Base-by-base conservation (phyloP, 805 yeast genomes). In the Metahyphopichia silvanorum region DNA sequence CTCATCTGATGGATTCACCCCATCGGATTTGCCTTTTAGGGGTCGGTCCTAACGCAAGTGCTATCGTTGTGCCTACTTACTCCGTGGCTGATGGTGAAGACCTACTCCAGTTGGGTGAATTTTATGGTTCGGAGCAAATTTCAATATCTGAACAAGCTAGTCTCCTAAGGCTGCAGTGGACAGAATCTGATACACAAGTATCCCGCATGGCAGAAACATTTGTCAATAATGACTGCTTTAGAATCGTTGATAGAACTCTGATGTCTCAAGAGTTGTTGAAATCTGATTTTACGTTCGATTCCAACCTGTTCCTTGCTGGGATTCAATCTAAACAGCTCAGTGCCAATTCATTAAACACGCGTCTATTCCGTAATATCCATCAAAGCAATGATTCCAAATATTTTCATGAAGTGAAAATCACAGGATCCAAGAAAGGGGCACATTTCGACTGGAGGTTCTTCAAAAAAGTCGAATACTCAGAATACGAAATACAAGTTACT, bases 401-500 rank as follows among this genome's bases (percentile, higher is more conserved):
- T 42, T 71, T 71, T 38, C 53, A 57, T 32, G 77, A 72, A 46
- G 70, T 76, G 4, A 35, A 51, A 16, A 34, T 50, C 12, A 20
- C 34, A 13, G 42, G 47, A 12, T 37, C 51, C 14, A 38, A 34
- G 15, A 28, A 32, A 13, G 69, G 68, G 4, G 38, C 40, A 18
- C 46, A 57, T 57, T 32, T 57, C 64, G 50, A 52, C 60, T 39
- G 63, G 74, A 13, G 74, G 58, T 47, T 59, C 55, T 37, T 67
- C 49, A 44, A 44, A 14, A 45, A 44, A 16, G 40, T 35, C 2
- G 23, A 34, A 4, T 40, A 35, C 29, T 43, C 58, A 2, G 33
- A 42, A 10, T 57, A 56, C 38, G 76, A 74, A 33, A 57, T 57
- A 28, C 53, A 51, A 21, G 60, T 64, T 3, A 45, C 60, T 1